Evolutionary conservation across 495 filamentous ascomycete species (phyloP), one percentile per base, ranked within the genome.

Genomic region (Aspergillus homomorphus): DNA sequence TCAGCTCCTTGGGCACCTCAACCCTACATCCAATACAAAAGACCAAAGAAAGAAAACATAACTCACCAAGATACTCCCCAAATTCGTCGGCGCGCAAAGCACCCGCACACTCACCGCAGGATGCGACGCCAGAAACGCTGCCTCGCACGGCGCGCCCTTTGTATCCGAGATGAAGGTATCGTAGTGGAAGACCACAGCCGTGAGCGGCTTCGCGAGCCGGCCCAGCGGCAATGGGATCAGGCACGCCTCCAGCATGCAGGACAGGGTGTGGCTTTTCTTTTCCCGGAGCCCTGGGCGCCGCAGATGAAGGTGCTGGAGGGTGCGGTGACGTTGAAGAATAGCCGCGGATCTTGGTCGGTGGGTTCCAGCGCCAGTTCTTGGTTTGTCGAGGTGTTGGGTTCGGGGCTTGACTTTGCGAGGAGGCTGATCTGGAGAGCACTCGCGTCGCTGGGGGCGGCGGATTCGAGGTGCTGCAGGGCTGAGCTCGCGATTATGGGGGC

Each of bases 231-330:
- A 68, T 3, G 55, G 48, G 1, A 82, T 70, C 0, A 89, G 73
- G 30, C 79, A 84, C 54, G 84, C 86, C 65, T 91, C 87, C 6
- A 91, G 74, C 22, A 93, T 71, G 63, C 87, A 90, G 0, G 86
- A 83, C 15, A 90, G 67, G 0, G 86, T 89, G 63, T 91, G 87
- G 46, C n/a, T n/a, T n/a, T n/a, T n/a, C 83, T 87, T 73, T 91
- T 93, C 2, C 89, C 89, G 46, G 84, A 87, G 0, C 88, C 89
- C 66, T 92, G 89, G 49, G 81, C 82, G 6, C 89, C 89, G 59
- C 89, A 93, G 48, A 93, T 87, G 67, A 92, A 92, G 0, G 80
- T 78, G 38, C 84, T 87, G 7, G 81, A 88, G 0, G 89, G 88
- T 0, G 81, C 74, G 10, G 86, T 77, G 3, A 86, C 78, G 64